phyloP scores from a whole-genome alignment of 2,329 filamentous ascomycete genomes.

The Penicillium sumatraense region DNA sequence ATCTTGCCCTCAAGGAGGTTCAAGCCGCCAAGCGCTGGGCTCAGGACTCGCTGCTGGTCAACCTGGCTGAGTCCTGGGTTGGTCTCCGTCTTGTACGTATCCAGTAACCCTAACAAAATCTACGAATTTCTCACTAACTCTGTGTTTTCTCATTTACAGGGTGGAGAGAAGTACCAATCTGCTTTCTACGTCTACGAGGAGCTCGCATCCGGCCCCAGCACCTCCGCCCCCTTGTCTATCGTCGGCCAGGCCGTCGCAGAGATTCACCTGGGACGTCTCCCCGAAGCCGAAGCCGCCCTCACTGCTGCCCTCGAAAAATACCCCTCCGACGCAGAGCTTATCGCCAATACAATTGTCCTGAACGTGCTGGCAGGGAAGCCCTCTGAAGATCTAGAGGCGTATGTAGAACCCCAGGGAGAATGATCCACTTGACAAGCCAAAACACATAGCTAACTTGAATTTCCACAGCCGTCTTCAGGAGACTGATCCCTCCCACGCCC shows the following conservation, averaged over 20 bases:
- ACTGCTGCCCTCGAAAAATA: slow-evolving; percentile 79
- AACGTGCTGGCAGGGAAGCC: slow-evolving; percentile 78
- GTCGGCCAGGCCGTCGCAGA: slow-evolving; percentile 90
- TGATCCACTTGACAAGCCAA: too few species aligned
- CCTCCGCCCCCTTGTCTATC: slow-evolving; percentile 74
- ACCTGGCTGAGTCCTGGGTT: slow-evolving; percentile 94
- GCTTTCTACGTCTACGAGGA: slow-evolving; percentile 98
- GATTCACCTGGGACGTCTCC: slow-evolving; percentile 82
- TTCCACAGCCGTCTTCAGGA: slow-evolving; percentile 47
- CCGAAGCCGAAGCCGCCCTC: slow-evolving; percentile 86
- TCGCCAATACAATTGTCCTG: slow-evolving; percentile 83
- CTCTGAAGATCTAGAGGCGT: slow-evolving; percentile 65
- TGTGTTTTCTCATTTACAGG: slow-evolving; percentile 54
- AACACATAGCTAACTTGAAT: slow-evolving; percentile 22
- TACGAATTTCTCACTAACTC: not conserved
- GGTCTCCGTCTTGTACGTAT: slow-evolving; percentile 76
- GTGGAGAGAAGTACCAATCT: slow-evolving; percentile 93
- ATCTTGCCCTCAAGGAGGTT: slow-evolving; percentile 90
- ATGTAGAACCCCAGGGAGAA: slow-evolving; percentile 40
- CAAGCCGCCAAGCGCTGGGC: slow-evolving; percentile 87
- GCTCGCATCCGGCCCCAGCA: slow-evolving; percentile 83
- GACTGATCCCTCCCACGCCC: slow-evolving; percentile 68
- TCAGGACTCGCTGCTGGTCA: slow-evolving; percentile 90
- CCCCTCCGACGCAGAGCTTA: slow-evolving; percentile 70
- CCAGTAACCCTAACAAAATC: too few species aligned